Evolutionary conservation across 2,329 filamentous ascomycete species (phyloP).

Genomic region (Phoma sp.): DNA sequence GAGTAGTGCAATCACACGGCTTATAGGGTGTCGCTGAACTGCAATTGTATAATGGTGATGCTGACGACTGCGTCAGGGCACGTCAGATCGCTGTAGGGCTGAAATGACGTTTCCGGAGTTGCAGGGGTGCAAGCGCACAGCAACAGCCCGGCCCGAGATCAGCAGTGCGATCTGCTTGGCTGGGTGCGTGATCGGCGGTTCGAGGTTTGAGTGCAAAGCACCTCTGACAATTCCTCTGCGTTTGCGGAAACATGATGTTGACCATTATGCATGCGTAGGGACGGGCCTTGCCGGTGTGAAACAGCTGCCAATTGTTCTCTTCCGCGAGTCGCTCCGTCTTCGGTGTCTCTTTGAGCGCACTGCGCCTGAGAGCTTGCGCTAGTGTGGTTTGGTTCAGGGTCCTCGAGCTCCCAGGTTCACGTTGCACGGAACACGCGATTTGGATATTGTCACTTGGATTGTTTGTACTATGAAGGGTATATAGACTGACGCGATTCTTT

Average conservation of each 20-base stretch:
- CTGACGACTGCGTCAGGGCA: slow-evolving; percentile 19
- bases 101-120: slow-evolving; percentile 5
- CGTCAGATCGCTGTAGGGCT: slow-evolving; percentile 14
- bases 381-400: neutral
- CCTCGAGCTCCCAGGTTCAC: neutral
- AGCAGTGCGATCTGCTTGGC: slow-evolving; percentile 7
- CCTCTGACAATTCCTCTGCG: neutral
- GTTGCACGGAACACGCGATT: neutral
- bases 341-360: neutral
- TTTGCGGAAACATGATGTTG: neutral
- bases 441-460: slow-evolving; percentile 1
- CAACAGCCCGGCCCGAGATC: slow-evolving; percentile 3
- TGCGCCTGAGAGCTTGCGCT: neutral
- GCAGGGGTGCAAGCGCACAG: slow-evolving; percentile 14
- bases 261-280: neutral
- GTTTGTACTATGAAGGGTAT: slow-evolving; percentile 18
- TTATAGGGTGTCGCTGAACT: neutral
- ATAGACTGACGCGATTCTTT: slow-evolving; percentile 18
- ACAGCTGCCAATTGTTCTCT: slow-evolving; percentile 1
- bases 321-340: slow-evolving; percentile 5
- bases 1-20: neutral
- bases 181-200: slow-evolving; percentile 1
- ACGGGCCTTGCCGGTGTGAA: neutral
- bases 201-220: neutral
- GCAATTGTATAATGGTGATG: slow-evolving; percentile 13